Evolutionary conservation across 2,329 filamentous ascomycete genomes (phyloP), one percentile per base, ranked within the genome.

Genomic region (Stachybotrys elegans): DNA sequence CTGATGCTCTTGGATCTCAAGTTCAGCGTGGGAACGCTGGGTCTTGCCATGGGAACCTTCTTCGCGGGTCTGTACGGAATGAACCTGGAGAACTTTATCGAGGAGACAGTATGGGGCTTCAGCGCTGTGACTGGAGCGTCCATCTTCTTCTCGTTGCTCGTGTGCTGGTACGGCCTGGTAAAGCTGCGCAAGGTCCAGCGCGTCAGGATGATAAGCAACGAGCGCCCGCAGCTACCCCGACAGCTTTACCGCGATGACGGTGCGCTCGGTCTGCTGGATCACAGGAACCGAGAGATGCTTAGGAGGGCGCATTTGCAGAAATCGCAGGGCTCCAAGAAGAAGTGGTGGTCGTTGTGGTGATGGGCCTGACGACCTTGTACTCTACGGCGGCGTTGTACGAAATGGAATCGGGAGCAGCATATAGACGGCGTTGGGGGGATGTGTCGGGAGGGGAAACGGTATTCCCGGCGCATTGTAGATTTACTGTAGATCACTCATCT

Each of bases 51-150:
- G 61, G 93, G 93, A 44, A 96, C 93, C 40, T 94, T 97, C 61
- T 78, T 96, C 57, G 94, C 93, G 8, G 91, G 91, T n/a, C 81
- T 98, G n/a, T 98, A 97, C 75, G 93, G 93, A 56, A 97, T 97
- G 91, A 98, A 98, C 70, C 73, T 98, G 51, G 94, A 96, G 62
- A 97, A 97, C 68, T 97, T 96, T 66, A 89, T 97, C 56, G 93
- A 98, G 70, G 92, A 97, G 62, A 91, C 87, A 2, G 80, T 88
- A 65, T 79, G 88, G 65, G 93, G 92, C 11, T 97, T 98, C 63
- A 76, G 76, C 38, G 79, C 79, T 43, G 83, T 98, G 48, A 88
- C 85, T 3, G 73, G 71, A 16, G 71, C 79, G 48, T 94, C 88
- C 45, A 76, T 84, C 45, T 57, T 84, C 45, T 83, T 91, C 62